These are phyloP conservation scores for Panellus pusillus DNA, from an alignment of 768 basidiomycete species.

Conservation along the genomic window DNA sequence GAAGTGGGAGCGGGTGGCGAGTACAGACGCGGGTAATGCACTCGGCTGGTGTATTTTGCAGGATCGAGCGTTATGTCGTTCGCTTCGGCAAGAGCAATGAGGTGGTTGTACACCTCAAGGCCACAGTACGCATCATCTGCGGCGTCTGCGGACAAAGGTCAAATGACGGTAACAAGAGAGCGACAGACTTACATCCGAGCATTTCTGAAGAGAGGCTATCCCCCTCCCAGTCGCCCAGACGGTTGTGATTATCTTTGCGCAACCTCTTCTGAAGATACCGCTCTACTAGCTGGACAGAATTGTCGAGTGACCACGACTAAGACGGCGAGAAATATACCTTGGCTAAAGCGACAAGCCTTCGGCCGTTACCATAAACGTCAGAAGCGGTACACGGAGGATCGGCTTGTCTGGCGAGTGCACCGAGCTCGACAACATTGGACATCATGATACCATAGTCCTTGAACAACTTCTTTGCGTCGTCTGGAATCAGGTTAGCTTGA, in stretches of 20 bases:
- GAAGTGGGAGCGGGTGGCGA: constrained; percentile 2
- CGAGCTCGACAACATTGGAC: constrained; percentile 37
- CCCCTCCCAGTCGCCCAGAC: constrained; percentile 37
- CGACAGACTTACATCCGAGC: constrained; percentile 29
- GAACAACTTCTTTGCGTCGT: constrained; percentile 39
- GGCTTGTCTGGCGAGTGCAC: constrained; percentile 30
- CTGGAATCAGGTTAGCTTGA: constrained; percentile 19
- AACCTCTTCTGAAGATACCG: constrained; percentile 33
- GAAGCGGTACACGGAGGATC: constrained; percentile 24
- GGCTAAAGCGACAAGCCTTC: constrained; percentile 33
- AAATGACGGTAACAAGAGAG: background rate
- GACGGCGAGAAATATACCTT: constrained; percentile 25
- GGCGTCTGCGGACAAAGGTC: constrained; percentile 29
- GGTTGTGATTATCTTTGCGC: constrained; percentile 28
- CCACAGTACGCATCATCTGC: constrained; percentile 39
- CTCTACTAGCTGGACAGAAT: constrained; percentile 28
- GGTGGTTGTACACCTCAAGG: constrained; percentile 29
- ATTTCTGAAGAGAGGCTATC: constrained; percentile 3
- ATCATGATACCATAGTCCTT: constrained; percentile 39
- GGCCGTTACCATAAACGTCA: constrained; percentile 5
- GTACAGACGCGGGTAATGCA: constrained; percentile 3
- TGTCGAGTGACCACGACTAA: background rate
- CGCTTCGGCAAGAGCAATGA: constrained; percentile 28
- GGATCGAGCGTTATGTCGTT: constrained; percentile 19
- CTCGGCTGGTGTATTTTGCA: constrained; percentile 1